A percentile compares a stretch with the other conserved stretches of the same genome.
These are phyloP conservation scores for Pichia thaimueangensis DNA, from an alignment of 805 yeast species.

Conservation along the genomic window DNA sequence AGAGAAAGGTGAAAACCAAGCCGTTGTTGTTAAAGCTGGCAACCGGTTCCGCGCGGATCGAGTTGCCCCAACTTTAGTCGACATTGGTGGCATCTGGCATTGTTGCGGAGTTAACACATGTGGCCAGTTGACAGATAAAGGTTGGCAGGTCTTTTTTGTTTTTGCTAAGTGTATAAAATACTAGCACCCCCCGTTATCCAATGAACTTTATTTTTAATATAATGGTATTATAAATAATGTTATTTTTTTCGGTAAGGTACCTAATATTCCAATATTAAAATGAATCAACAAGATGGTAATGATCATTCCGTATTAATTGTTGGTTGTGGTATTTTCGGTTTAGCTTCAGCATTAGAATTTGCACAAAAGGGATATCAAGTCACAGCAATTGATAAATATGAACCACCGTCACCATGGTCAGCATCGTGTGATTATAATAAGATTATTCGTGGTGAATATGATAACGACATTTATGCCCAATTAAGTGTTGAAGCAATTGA, in stretches of 20 bases:
- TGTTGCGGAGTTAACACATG: too few species aligned
- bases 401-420: conserved; percentile 39
- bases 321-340: conserved; percentile 42
- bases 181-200: too few species aligned
- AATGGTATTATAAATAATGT: too few species aligned
- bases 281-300: too few species aligned
- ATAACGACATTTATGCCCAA: conserved; percentile 35
- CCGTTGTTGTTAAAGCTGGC: not conserved
- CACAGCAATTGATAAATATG: conserved; percentile 34
- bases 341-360: conserved; percentile 37
- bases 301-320: conserved; percentile 17
- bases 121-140: too few species aligned
- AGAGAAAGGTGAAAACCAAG: not conserved
- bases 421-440: conserved; percentile 46
- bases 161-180: too few species aligned
- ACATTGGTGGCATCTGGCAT: too few species aligned
- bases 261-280: too few species aligned
- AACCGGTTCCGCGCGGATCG: conserved; percentile 8
- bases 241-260: too few species aligned
- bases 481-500: conserved; percentile 40
- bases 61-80: too few species aligned
- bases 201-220: too few species aligned
- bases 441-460: conserved; percentile 44
- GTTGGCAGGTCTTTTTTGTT: too few species aligned
- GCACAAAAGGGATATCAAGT: conserved; percentile 29